A percentile compares a stretch with the other conserved stretches of the same genome.
phyloP scores from a whole-genome alignment of 2,329 filamentous ascomycete genomes.

The Calonectria pseudoreteaudii region DNA sequence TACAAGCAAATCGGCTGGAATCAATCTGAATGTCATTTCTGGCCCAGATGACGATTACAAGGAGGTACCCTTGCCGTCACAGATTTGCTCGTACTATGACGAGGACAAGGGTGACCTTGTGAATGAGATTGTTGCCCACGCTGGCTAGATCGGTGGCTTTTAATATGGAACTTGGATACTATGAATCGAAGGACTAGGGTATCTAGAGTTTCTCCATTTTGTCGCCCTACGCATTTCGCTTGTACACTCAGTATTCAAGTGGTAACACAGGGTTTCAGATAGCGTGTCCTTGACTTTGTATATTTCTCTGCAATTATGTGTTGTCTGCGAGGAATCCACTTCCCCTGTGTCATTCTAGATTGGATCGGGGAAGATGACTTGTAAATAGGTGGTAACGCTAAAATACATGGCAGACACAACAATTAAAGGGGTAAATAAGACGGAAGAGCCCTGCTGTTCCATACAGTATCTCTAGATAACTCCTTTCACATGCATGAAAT shows the following conservation, averaged over 20 bases:
- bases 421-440: background rate
- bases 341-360: background rate
- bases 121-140: slow-evolving; percentile 96
- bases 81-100: slow-evolving; percentile 84
- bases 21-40: slow-evolving; percentile 87
- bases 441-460: background rate
- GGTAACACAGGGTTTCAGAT: slow-evolving; percentile 19
- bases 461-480: slow-evolving; percentile 18
- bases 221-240: slow-evolving; percentile 5
- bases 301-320: background rate
- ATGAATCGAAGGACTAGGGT: slow-evolving; percentile 33
- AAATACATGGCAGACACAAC: background rate
- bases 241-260: slow-evolving; percentile 29
- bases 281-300: slow-evolving; percentile 19
- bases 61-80: slow-evolving; percentile 88
- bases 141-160: slow-evolving; percentile 67
- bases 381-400: slow-evolving; percentile 1
- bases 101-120: slow-evolving; percentile 78
- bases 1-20: slow-evolving; percentile 85
- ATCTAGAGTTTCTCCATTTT: slow-evolving; percentile 18
- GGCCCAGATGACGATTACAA: slow-evolving; percentile 83
- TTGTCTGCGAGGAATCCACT: background rate
- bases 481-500: slow-evolving; percentile 10
- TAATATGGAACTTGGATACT: slow-evolving; percentile 30
- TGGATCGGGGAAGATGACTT: background rate